Conservation (phyloP, 2,329 filamentous ascomycete species). For the Gaeumannomyces tritici region DNA sequence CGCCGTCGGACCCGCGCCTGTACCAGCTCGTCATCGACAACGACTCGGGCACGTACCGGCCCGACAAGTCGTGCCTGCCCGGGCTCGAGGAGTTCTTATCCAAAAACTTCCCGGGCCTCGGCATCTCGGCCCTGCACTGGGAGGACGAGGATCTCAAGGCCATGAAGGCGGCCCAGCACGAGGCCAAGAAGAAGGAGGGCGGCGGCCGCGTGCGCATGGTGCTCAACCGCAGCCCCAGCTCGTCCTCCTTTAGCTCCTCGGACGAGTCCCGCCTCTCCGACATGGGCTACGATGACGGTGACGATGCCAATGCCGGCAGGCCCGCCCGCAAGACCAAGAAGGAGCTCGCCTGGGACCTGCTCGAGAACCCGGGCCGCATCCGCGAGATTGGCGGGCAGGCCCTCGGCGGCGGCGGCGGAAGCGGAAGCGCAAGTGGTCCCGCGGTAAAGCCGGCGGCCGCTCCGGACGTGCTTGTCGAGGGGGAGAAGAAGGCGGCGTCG, state of each 20-base stretch:
- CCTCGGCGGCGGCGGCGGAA: neutral
- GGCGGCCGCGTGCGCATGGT: constrained; percentile 41
- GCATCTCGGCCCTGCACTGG: constrained; percentile 66
- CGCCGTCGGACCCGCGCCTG: constrained; percentile 37
- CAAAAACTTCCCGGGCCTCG: constrained; percentile 66
- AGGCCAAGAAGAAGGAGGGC: constrained; percentile 58
- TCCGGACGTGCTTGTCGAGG: too few species aligned
- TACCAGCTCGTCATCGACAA: constrained; percentile 94
- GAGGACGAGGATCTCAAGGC: constrained; percentile 63
- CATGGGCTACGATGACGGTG: constrained; percentile 23
- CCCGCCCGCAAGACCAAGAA: constrained; percentile 31
- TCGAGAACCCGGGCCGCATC: constrained; percentile 38
- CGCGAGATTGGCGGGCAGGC: constrained; percentile 19
- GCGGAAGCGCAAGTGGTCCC: too few species aligned
- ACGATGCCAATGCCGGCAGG: neutral
- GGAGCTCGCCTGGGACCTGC: constrained; percentile 38
- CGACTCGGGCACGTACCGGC: constrained; percentile 86
- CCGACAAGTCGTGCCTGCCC: constrained; percentile 68
- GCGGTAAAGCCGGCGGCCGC: too few species aligned
- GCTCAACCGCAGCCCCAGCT: constrained; percentile 43
- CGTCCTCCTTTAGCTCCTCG: constrained; percentile 39
- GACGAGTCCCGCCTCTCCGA: constrained; percentile 41
- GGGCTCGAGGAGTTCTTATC: constrained; percentile 61
- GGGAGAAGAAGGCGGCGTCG: too few species aligned
- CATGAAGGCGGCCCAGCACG: constrained; percentile 68